Evolutionary conservation across 192 early-diverging fungal genomes (phyloP).

Genomic region (Pilaira anomala): DNA sequence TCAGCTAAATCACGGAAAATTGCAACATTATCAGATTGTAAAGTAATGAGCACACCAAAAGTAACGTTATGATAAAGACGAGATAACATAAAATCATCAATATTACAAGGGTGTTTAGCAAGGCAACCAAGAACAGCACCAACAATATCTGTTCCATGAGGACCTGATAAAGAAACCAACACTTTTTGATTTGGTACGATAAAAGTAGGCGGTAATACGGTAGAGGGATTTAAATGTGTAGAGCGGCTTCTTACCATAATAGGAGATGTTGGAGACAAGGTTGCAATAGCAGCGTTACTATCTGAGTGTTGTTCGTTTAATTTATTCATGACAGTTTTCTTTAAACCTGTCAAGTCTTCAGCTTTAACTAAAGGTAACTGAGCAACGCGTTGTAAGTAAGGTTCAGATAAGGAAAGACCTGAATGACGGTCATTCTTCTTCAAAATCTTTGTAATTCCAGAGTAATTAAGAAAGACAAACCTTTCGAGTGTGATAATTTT

Average conservation of each 20-base stretch:
- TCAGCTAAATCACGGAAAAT: slow-evolving; percentile 75
- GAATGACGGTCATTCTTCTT: slow-evolving; percentile 87
- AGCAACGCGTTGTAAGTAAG: slow-evolving; percentile 57
- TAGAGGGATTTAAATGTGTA: slow-evolving; percentile 14
- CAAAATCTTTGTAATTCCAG: slow-evolving; percentile 81
- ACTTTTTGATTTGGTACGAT: slow-evolving; percentile 68
- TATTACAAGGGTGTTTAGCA: slow-evolving; percentile 69
- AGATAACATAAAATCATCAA: slow-evolving; percentile 85
- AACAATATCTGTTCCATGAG: slow-evolving; percentile 91
- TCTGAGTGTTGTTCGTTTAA: slow-evolving; percentile 39
- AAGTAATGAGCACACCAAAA: slow-evolving; percentile 80
- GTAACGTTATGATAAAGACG: slow-evolving; percentile 93
- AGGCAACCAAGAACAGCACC: slow-evolving; percentile 75
- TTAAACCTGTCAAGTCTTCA: slow-evolving; percentile 59
- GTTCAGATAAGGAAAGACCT: slow-evolving; percentile 67
- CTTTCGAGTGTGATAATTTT: slow-evolving; percentile 70
- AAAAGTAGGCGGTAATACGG: slow-evolving; percentile 42
- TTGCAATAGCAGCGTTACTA: not conserved
- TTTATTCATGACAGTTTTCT: slow-evolving; percentile 65
- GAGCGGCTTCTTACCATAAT: slow-evolving; percentile 35
- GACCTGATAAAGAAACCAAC: slow-evolving; percentile 77
- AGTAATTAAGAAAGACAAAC: slow-evolving; percentile 84
- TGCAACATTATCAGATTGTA: slow-evolving; percentile 70
- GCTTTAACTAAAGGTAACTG: slow-evolving; percentile 64
- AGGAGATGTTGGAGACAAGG: slow-evolving; percentile 18